These are phyloP conservation scores for Chlamydomonas sphaeroides DNA, from an alignment of 139 green algal species.

Conservation along the genomic window DNA sequence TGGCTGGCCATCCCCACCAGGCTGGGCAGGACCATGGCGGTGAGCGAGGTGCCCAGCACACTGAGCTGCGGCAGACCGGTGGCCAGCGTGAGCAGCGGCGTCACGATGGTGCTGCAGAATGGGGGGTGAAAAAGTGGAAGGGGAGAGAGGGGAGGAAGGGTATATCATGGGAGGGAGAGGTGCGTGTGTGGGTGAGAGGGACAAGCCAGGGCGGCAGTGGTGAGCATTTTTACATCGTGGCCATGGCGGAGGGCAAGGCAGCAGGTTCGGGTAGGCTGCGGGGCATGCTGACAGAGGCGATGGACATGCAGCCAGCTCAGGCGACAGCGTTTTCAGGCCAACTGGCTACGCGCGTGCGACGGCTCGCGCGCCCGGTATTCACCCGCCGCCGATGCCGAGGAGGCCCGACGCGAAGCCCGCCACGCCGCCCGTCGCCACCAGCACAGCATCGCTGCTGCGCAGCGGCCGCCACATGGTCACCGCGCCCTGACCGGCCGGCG, in stretches of 20 bases:
- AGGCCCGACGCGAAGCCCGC: slow-evolving; percentile 76
- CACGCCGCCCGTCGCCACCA: slow-evolving; percentile 61
- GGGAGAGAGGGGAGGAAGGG: too few species aligned
- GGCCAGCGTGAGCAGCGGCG: slow-evolving; percentile 53
- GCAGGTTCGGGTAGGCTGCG: too few species aligned
- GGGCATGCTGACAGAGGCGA: too few species aligned
- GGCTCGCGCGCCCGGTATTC: not conserved
- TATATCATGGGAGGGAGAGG: too few species aligned
- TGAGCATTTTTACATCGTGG: too few species aligned
- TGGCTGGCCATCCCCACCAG: slow-evolving; percentile 69
- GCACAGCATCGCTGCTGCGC: slow-evolving; percentile 22
- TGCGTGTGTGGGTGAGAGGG: too few species aligned
- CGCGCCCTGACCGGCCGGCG: not conserved
- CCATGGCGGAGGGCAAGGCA: not conserved
- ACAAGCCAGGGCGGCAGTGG: too few species aligned
- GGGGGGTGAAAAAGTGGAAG: not conserved
- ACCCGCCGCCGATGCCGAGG: slow-evolving; percentile 75
- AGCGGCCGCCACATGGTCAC: slow-evolving; percentile 16
- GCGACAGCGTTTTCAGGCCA: too few species aligned
- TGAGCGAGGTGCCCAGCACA: slow-evolving; percentile 72
- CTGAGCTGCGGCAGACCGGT: slow-evolving; percentile 65
- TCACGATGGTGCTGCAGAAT: slow-evolving; percentile 53
- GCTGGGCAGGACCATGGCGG: slow-evolving; percentile 73
- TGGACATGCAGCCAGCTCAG: too few species aligned
- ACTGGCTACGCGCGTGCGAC: too few species aligned